Conservation (phyloP, 768 basidiomycete genomes). For the Trametes gibbosa region DNA sequence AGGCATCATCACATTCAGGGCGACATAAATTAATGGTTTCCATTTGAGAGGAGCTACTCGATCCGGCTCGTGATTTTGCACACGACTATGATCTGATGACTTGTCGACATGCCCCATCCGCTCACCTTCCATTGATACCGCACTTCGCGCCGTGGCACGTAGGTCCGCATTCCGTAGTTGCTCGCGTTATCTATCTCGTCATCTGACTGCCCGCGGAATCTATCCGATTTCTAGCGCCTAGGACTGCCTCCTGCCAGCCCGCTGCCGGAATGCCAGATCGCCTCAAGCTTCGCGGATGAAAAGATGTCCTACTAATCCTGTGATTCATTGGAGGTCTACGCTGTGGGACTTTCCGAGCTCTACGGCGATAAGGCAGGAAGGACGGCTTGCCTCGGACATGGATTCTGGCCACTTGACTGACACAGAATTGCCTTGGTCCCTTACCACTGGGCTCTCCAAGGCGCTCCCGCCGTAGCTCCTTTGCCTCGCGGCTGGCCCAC, state of each 20-base stretch:
- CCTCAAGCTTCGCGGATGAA: conserved; percentile 20
- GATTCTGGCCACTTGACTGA: background rate
- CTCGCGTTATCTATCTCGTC: conserved; percentile 27
- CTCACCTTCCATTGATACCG: conserved; percentile 24
- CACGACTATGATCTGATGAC: conserved; percentile 31
- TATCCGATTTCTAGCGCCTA: conserved; percentile 1
- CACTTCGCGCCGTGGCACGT: conserved; percentile 21
- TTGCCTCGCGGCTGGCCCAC: background rate
- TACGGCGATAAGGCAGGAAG: conserved; percentile 14
- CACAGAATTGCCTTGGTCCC: background rate
- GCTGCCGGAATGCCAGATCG: conserved; percentile 8
- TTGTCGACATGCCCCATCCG: conserved; percentile 20
- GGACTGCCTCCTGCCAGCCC: conserved; percentile 3
- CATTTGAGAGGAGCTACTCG: conserved; percentile 20
- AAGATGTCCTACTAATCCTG: background rate
- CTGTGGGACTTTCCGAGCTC: conserved; percentile 2
- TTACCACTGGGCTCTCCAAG: background rate
- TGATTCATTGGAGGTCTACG: background rate
- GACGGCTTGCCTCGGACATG: background rate
- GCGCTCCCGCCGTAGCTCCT: background rate
- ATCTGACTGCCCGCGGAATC: conserved; percentile 24
- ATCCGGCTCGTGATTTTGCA: conserved; percentile 27
- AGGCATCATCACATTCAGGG: conserved; percentile 19
- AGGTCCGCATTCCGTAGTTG: conserved; percentile 19
- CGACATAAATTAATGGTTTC: conserved; percentile 25